Conservation (phyloP, 495 filamentous ascomycete species). For the Letharia lupina region DNA sequence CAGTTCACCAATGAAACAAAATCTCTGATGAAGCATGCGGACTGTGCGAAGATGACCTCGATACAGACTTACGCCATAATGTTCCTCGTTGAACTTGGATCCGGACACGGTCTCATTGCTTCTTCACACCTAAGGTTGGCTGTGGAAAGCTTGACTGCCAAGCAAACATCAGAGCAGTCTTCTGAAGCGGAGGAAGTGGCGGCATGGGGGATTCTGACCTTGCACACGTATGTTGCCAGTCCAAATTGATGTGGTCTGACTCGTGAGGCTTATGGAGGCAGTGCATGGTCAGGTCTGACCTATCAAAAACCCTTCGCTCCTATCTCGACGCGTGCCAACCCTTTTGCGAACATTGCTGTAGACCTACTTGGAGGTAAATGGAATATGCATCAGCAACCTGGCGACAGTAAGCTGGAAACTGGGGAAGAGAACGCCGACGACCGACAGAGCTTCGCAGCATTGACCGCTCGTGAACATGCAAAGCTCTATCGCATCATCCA, state of each 20-base stretch:
- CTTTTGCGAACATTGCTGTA: conserved; percentile 12
- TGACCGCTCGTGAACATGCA: conserved; percentile 25
- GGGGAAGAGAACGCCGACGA: not conserved
- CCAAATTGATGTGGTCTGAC: not conserved
- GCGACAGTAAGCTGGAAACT: conserved; percentile 7
- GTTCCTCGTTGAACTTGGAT: conserved; percentile 30
- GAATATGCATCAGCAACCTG: conserved; percentile 17
- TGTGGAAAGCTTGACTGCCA: conserved; percentile 28
- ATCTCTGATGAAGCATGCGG: conserved; percentile 20
- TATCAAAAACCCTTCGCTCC: conserved; percentile 22
- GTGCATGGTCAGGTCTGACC: conserved; percentile 22
- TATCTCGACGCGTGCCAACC: conserved; percentile 5
- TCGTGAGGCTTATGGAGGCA: conserved; percentile 8
- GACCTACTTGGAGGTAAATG: conserved; percentile 5
- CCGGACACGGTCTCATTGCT: conserved; percentile 28
- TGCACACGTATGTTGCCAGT: conserved; percentile 22
- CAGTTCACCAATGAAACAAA: conserved; percentile 31
- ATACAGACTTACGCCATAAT: conserved; percentile 33
- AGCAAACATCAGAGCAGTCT: conserved; percentile 13
- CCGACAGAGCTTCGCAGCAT: conserved; percentile 13
- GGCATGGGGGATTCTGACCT: conserved; percentile 21
- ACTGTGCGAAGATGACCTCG: conserved; percentile 23
- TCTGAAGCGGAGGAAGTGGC: conserved; percentile 18
- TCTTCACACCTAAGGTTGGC: conserved; percentile 21
- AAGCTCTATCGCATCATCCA: conserved; percentile 30